These are phyloP conservation scores for Pseudonitzschia delicatissima DNA, from an alignment of 108 stramenopile genomes.

Conservation along the genomic window DNA sequence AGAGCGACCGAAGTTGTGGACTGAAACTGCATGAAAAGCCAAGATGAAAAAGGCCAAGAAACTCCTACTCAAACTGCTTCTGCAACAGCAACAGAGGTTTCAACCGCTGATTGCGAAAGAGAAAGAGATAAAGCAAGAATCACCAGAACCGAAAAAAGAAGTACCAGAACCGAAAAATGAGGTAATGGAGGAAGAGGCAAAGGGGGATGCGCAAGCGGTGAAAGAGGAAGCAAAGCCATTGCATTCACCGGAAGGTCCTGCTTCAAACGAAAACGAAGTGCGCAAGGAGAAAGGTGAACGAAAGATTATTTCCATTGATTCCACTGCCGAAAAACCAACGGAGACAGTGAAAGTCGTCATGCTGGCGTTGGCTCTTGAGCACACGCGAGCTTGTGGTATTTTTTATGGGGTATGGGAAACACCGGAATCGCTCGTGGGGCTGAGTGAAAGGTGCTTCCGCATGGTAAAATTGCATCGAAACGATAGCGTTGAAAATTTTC, in stretches of 20 bases:
- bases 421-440: constrained; percentile 19
- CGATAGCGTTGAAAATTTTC: background rate
- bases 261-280: too few relatives aligned
- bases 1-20: background rate
- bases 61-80: background rate
- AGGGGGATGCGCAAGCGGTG: too few relatives aligned
- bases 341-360: constrained; percentile 29
- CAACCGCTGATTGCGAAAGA: background rate
- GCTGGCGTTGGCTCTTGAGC: constrained; percentile 56
- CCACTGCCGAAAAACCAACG: background rate
- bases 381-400: constrained; percentile 53
- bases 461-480: constrained; percentile 30
- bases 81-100: background rate
- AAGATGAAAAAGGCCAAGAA: background rate
- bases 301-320: too few relatives aligned
- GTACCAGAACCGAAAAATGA: background rate
- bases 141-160: background rate
- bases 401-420: constrained; percentile 66
- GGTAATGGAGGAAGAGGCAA: background rate
- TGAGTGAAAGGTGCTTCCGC: constrained; percentile 53
- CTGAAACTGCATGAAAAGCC: background rate
- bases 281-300: too few relatives aligned
- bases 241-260: too few relatives aligned
- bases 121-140: background rate
- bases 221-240: too few relatives aligned